Conservation (phyloP, 257 asterid species). For the Nicotiana sylvestris region DNA sequence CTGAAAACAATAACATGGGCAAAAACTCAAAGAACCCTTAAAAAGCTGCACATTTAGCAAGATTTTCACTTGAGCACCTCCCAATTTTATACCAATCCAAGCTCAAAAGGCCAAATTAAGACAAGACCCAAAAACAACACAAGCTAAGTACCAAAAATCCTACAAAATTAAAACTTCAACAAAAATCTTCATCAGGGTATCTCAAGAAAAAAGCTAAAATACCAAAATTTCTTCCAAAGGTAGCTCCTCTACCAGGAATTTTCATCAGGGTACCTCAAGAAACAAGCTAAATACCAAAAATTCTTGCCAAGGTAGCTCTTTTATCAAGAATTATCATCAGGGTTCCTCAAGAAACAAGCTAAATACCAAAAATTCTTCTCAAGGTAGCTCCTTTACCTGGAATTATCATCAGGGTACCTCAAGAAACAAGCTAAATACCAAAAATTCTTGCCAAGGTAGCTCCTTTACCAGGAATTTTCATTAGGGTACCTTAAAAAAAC, state of each 20-base stretch:
- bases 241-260: not conserved
- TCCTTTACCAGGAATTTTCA: not conserved
- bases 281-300: not conserved
- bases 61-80: not conserved
- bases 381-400: not conserved
- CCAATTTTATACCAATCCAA: not conserved
- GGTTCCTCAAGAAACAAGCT: not conserved
- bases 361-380: not conserved
- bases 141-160: not conserved
- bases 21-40: constrained; percentile 1
- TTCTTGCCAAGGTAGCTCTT: not conserved
- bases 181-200: not conserved
- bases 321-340: not conserved
- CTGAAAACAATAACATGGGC: not conserved
- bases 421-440: not conserved
- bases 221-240: not conserved
- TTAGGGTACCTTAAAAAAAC: not conserved
- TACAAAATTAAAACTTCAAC: not conserved
- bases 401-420: not conserved
- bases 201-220: not conserved
- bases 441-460: not conserved
- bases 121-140: not conserved
- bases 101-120: not conserved
- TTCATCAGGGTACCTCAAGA: not conserved
- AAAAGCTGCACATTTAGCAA: constrained; percentile 14